phyloP scores from a whole-genome alignment of 495 filamentous ascomycete genomes.

The Talaromyces liani region DNA sequence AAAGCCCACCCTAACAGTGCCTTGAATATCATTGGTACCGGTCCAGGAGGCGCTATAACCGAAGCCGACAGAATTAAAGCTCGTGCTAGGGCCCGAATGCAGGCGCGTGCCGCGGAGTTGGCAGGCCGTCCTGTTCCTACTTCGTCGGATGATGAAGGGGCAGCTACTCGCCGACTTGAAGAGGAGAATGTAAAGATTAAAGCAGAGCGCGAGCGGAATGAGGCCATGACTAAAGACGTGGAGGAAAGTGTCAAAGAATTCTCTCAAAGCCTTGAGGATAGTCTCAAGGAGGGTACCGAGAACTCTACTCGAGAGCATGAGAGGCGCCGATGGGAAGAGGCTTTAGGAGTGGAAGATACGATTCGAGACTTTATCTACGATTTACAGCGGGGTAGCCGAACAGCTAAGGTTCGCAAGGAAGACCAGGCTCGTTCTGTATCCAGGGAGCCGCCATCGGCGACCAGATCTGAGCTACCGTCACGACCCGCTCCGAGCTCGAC shows the following conservation, averaged over 20 bases:
- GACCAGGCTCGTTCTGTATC: constrained; percentile 37
- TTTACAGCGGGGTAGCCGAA: constrained; percentile 74
- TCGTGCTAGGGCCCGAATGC: constrained; percentile 95
- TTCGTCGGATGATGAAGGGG: constrained; percentile 60
- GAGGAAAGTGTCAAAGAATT: constrained; percentile 96
- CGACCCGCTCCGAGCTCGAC: constrained; percentile 34
- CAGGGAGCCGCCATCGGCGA: constrained; percentile 8
- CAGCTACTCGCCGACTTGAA: constrained; percentile 73
- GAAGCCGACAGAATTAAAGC: constrained; percentile 94
- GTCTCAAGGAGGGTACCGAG: constrained; percentile 73
- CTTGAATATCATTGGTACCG: constrained; percentile 82
- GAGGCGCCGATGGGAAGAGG: constrained; percentile 91
- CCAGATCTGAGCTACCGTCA: constrained; percentile 20
- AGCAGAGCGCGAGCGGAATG: constrained; percentile 85
- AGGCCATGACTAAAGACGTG: constrained; percentile 91
- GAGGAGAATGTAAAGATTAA: constrained; percentile 75
- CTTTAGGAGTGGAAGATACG: constrained; percentile 89
- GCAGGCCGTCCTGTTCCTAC: constrained; percentile 66
- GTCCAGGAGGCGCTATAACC: constrained; percentile 83
- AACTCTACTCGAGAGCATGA: constrained; percentile 74
- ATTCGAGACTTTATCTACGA: constrained; percentile 98
- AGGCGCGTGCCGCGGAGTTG: constrained; percentile 87
- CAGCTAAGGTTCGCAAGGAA: constrained; percentile 67
- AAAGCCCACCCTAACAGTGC: constrained; percentile 82
- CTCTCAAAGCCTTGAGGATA: constrained; percentile 72